These are phyloP conservation scores for Vachellia collinsii DNA, from an alignment of 306 rosid genomes.

Conservation along the genomic window DNA sequence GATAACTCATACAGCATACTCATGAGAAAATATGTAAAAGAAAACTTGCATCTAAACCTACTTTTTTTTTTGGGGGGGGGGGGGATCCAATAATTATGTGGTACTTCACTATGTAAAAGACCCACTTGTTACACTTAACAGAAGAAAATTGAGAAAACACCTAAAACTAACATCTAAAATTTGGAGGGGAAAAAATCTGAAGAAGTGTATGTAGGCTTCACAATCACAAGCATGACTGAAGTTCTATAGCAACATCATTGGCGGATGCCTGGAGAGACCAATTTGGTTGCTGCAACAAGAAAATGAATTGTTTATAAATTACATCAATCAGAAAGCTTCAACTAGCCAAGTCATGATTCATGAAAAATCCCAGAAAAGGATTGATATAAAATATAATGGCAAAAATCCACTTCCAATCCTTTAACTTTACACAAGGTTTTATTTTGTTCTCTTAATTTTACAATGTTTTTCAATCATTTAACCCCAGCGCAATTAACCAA, in stretches of 20 bases:
- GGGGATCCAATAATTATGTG: background rate
- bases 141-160: background rate
- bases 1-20: background rate
- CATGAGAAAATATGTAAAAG: background rate
- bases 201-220: slow-evolving; percentile 3
- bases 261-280: slow-evolving; percentile 22
- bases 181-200: background rate
- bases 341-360: background rate
- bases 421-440: too few species aligned
- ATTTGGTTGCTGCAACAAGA: slow-evolving; percentile 50
- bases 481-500: too few species aligned
- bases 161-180: background rate
- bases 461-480: too few species aligned
- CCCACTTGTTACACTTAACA: background rate
- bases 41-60: background rate
- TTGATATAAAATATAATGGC: too few species aligned
- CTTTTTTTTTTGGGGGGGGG: background rate
- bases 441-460: too few species aligned
- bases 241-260: slow-evolving; percentile 38
- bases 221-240: slow-evolving; percentile 17
- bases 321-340: slow-evolving; percentile 5
- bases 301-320: background rate
- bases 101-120: background rate
- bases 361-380: background rate
- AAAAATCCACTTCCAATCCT: too few species aligned